Evolutionary conservation across 805 yeast genomes (phyloP), one percentile per base, ranked within the genome.

Genomic region (Candida pseudoglaebosa): DNA sequence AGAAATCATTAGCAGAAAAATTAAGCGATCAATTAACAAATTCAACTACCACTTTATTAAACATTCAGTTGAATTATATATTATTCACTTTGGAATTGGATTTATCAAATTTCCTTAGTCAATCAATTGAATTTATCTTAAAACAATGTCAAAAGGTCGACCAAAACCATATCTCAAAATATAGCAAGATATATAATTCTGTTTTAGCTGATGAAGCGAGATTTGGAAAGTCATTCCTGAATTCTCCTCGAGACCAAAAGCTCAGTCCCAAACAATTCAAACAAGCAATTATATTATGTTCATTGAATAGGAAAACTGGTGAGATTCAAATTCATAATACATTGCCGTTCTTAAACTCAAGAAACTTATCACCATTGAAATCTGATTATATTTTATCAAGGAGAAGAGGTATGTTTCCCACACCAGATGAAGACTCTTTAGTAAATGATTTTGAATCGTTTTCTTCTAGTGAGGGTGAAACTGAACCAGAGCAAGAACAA

Each of bases 221-320:
- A 34, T 30, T 13, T 38, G 29, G 19, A 24, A 36, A 16, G n/a
- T 9, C 5, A 10, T 16, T n/a, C 9, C 26, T 22, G 10, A 12
- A 22, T 22, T 12, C 26, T 8, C 26, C 8, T 22, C 26, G 26
- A 22, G 26, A 22, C 26, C 26, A 22, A 12, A 22, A 22, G 12
- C 12, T 22, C 26, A 22, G 12, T 12, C 5, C 24, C 8, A 19
- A 19, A 24, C 36, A 28, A 13, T 22, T 40, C n/a, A 36, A 16
- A 38, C 46, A 32, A 10, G 46, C 57, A 13, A 48, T 52, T 5
- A 46, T 65, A 16, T 40, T 66, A 14, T 62, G 71, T 33, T 64
- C 70, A 1, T 40, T 67, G 32, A 54, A 66, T 44, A 47, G 72
- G 24, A 65, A 65, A 39, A 52, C 62, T 4, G 70, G 72, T 1